phyloP scores from a whole-genome alignment of 2,329 filamentous ascomycete species.

The Pseudocercospora macadamiae region DNA sequence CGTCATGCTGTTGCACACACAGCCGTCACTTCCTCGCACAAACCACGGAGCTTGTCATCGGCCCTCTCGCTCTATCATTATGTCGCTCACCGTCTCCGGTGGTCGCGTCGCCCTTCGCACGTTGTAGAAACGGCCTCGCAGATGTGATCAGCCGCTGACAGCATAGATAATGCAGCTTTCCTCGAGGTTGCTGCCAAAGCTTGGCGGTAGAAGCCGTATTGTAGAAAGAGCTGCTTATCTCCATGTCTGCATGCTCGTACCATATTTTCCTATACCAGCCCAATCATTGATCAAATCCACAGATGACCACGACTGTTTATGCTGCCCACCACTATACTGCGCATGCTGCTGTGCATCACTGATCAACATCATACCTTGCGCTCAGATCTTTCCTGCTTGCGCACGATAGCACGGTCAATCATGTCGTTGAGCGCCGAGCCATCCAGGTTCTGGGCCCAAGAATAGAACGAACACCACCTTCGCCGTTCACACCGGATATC shows the following conservation, averaged over 20 bases:
- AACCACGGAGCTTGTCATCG: neutral
- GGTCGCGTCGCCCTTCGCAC: slow-evolving; percentile 1
- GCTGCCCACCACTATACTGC: neutral
- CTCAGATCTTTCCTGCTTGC: slow-evolving; percentile 4
- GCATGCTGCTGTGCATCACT: neutral
- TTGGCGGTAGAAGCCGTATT: neutral
- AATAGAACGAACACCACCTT: slow-evolving; percentile 2
- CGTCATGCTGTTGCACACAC: slow-evolving; percentile 1
- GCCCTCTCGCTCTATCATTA: neutral
- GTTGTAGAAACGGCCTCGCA: slow-evolving; percentile 3
- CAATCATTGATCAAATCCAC: neutral
- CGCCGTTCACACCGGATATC: neutral
- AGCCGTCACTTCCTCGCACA: neutral
- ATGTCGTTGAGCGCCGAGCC: slow-evolving; percentile 1
- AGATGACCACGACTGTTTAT: neutral
- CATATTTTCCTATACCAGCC: neutral
- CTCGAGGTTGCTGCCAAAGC: slow-evolving; percentile 1
- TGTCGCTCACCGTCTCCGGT: neutral
- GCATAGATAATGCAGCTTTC: slow-evolving; percentile 1
- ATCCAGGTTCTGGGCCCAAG: neutral
- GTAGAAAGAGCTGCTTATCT: no score
- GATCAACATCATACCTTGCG: no score
- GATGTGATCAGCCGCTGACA: slow-evolving; percentile 7
- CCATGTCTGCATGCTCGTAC: neutral
- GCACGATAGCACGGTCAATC: neutral